Evolutionary conservation across 2,329 filamentous ascomycete species (phyloP), one percentile per base, ranked within the genome.

Genomic region (Aspergillus fructus): DNA sequence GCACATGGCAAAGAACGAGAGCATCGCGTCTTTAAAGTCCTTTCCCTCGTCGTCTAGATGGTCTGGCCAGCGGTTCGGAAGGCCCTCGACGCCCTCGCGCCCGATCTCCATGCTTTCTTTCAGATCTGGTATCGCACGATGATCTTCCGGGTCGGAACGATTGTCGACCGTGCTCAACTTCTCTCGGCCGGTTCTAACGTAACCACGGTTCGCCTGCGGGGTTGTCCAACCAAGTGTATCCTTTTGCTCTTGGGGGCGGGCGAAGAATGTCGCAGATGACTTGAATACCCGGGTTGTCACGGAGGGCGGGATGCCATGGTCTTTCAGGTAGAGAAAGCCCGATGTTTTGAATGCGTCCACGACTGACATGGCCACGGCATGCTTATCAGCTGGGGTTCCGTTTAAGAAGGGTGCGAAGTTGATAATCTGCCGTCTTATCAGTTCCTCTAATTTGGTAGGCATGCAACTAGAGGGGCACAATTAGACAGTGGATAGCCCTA

Each of bases 261-360:
- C 73, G 74, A 94, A 94, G 79, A 93, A 93, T 60, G 79, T 76
- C 49, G 87, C 85, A 5, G 89, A 92, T 56, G 82, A 80, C 60
- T 78, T 71, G 71, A 94, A 96, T 59, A 88, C 82, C 56, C 81
- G 74, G 58, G 82, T 72, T 12, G 91, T 77, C 9, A 82, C 81
- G 8, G 82, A 76, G 3, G 83, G 67, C 0, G 86, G 75, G 59
- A 96, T 88, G 41, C 89, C 84, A 64, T 93, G 87, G 73, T 93
- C 90, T 66, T 87, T 87, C 40, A 96, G 84, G 75, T 96, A 96
- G 69, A 97, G 84, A 79, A 97, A 96, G 56, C 93, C 93, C 2
- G 92, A 89, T 1, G 84, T 88, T 67, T 92, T 89, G 78, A 97
- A 96, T 42, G 90, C 92, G 53, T 85, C 71, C 12, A 93, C 85